Base-by-base conservation (phyloP, 208 protist genomes). In the Acanthamoeba triangularis region DNA sequence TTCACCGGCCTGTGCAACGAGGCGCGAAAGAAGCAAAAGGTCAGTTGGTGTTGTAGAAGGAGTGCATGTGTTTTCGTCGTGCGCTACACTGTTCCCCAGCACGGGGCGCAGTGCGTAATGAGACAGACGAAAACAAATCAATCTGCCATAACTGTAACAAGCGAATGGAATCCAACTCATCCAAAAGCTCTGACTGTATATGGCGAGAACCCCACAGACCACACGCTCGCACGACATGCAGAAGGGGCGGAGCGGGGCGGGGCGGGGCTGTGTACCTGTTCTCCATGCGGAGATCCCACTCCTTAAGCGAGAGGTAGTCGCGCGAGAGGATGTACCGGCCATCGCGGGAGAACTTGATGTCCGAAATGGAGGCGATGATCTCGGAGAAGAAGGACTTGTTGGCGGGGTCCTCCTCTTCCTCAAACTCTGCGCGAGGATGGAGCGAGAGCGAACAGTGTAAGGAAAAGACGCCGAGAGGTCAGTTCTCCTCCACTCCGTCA, bases 381-480 rank as follows among this genome's bases (percentile, higher is more conserved):
- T 99, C 98, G 25, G 97, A 98, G 94, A 99, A 99, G 96, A 99
- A 99, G 13, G 97, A 98, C 67, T 97, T 97, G 25, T 91, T 97
- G 0, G 90, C 63, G 23, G 97, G 96, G 47, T 99, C 98, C 52
- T 98, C 98, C 41, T 96, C 93, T 65, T 98, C 97, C 56, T 98
- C 97, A 87, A 98, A 98, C n/a, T 96, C 97, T 97, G 88, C 23
- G n/a, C 13, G 25, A 4, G 56, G 52, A 49, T 47, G 56, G 7
- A 78, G 95, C 13, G 25, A 61, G 90, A 41, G 13, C 4, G 6
- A 18, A 61, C 10, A 95, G 49, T 67, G 88, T 63, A 28, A 80
- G 44, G 52, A 90, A 33, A 41, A 37, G 30, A 74, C 11, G 52
- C 11, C 52, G 5, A 18, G 5, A 18, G 52, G 52, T 56, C 28